Evolutionary conservation across 78 protist genomes (phyloP), one percentile per base, ranked within the genome.

Genomic region (Dictyostelium capitatum): DNA sequence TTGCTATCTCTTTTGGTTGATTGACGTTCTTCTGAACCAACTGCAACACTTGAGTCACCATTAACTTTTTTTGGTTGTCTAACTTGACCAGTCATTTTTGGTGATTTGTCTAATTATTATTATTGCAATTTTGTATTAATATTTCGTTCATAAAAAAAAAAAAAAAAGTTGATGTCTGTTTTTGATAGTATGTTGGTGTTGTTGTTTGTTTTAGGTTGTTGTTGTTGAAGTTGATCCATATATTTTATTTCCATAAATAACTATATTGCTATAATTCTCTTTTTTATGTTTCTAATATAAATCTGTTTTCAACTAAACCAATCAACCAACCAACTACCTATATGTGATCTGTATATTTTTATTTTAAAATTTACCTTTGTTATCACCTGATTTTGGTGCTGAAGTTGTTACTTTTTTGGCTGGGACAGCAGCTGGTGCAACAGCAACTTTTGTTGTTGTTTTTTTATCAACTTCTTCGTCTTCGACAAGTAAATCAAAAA

Each of bases 401-500:
- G 43, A 37, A 37, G 43, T 37, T 37, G 43, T 3, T 37, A 37
- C 43, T 37, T 37, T 37, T 2, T 37, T 37, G 1, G 48, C 70
- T 25, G 70, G 79, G 53, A 75, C 30, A 7, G 84, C 30, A 10
- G n/a, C 70, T 56, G 72, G 73, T n/a, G 82, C 65, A 23, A 30
- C 51, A 25, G 47, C 77, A 37, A 3, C 59, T 54, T 54, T 59
- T 51, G 72, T 78, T 11, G 78, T 79, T 17, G 23, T 17, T 19
- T 37, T 79, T 30, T 77, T 46, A 43, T 72, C 79, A 17, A 51
- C 80, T 12, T 87, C 93, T 19, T 87, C 80, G 78, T 87, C 93
- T 64, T 87, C 93, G 77, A 77, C 84, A 69, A 87, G 93, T 50
- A 87, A 73, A 59, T 87, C 93, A 82, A 77, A 87, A 30, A 74